Evolutionary conservation across 495 filamentous ascomycete genomes (phyloP).

Genomic region (Darksidea phi): DNA sequence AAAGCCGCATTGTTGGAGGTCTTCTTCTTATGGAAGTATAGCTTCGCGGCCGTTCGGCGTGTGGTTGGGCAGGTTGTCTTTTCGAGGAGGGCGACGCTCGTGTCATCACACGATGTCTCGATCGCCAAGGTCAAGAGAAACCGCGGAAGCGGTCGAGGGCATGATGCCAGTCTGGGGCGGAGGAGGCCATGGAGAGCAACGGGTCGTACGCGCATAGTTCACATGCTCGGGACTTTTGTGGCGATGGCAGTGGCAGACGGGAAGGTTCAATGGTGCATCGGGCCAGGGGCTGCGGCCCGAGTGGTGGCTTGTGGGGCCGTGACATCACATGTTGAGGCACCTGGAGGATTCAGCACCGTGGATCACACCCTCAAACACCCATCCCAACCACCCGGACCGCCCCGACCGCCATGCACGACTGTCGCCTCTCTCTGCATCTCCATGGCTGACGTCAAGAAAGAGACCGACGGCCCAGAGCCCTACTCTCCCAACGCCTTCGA

Average conservation of each 20-base stretch:
- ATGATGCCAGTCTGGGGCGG: not conserved
- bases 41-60: conserved; percentile 35
- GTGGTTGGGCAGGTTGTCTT: conserved; percentile 39
- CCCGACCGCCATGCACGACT: conserved; percentile 14
- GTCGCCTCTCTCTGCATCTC: not conserved
- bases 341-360: too few relatives aligned
- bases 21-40: conserved; percentile 79
- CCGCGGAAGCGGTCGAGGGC: conserved; percentile 32
- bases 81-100: conserved; percentile 81
- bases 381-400: not conserved
- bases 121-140: conserved; percentile 76
- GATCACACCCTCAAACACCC: too few relatives aligned
- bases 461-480: conserved; percentile 40
- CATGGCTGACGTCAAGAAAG: conserved; percentile 44
- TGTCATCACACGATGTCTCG: conserved; percentile 97
- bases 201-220: not conserved
- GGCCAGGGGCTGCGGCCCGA: too few relatives aligned
- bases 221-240: not conserved
- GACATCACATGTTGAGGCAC: too few relatives aligned
- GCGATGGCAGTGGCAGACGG: not conserved
- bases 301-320: too few relatives aligned
- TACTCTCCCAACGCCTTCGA: conserved; percentile 40
- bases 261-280: too few relatives aligned
- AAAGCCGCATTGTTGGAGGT: conserved; percentile 71
- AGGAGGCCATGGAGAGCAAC: not conserved